Evolutionary conservation across 2,329 filamentous ascomycete genomes (phyloP).

Genomic region (Clarireedia paspali): DNA sequence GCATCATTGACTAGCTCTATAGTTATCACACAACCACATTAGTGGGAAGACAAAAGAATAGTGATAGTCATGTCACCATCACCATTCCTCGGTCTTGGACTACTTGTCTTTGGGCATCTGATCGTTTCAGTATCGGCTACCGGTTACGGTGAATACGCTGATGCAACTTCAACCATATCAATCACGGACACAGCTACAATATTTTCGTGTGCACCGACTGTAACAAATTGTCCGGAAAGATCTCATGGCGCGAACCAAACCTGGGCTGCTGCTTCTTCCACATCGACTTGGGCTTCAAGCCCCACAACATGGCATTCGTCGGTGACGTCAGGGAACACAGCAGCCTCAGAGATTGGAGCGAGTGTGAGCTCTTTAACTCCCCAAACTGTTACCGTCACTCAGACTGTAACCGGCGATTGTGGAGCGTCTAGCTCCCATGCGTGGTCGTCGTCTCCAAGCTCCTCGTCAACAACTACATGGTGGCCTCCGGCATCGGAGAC

Average conservation of each 20-base stretch:
- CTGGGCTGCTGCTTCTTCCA: not conserved
- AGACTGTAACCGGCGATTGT: not conserved
- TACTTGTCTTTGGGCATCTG: not conserved
- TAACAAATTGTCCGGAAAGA: constrained; percentile 2
- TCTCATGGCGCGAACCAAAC: not conserved
- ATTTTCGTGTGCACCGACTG: constrained; percentile 3
- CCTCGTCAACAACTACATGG: not conserved
- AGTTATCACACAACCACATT: not conserved
- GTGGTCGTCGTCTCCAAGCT: not conserved
- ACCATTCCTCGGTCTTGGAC: not conserved
- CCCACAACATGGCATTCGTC: not conserved
- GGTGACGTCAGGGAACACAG: not conserved
- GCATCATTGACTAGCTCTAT: not conserved
- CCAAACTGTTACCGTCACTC: not conserved
- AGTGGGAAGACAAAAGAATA: not conserved
- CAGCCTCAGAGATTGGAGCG: not conserved
- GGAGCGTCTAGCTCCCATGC: not conserved
- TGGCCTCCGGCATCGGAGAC: not conserved
- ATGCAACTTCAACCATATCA: not conserved
- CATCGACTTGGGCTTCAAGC: not conserved
- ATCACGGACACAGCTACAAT: not conserved
- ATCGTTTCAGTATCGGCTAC: not conserved
- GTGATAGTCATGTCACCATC: not conserved
- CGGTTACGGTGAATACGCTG: not conserved
- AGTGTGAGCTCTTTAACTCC: too few species aligned